Percentiles rank a stretch among this genome's conserved stretches.
Evolutionary conservation across 129 eudicot species (phyloP).

Genomic region (Erigeron canadensis): DNA sequence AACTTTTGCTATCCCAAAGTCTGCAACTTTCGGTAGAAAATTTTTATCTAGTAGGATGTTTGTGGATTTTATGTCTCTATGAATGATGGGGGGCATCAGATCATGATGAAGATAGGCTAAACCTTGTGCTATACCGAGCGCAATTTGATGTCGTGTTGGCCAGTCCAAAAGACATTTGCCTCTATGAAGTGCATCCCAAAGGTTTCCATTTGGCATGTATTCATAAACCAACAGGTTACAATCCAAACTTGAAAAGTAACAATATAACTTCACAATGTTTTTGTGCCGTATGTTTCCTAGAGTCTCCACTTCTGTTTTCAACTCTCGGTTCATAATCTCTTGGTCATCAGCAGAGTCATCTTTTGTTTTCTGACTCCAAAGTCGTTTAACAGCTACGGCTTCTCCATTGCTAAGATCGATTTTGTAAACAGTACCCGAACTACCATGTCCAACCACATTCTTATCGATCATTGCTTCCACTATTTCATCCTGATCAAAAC

Average conservation of each 20-base stretch:
- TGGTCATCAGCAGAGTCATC: slow-evolving; percentile 55
- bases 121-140: slow-evolving; percentile 90
- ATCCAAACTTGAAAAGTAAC: slow-evolving; percentile 65
- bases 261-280: slow-evolving; percentile 83
- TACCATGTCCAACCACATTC: slow-evolving; percentile 82
- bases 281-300: slow-evolving; percentile 89
- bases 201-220: slow-evolving; percentile 94
- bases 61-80: slow-evolving; percentile 85
- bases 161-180: slow-evolving; percentile 72
- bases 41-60: slow-evolving; percentile 73
- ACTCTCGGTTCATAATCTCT: slow-evolving; percentile 49
- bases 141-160: slow-evolving; percentile 82
- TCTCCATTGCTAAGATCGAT: slow-evolving; percentile 71
- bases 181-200: slow-evolving; percentile 87
- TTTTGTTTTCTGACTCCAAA: slow-evolving; percentile 74
- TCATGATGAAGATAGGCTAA: slow-evolving; percentile 88
- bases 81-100: slow-evolving; percentile 73
- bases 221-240: slow-evolving; percentile 91
- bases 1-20: slow-evolving; percentile 92
- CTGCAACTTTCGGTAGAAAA: slow-evolving; percentile 81
- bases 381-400: slow-evolving; percentile 80
- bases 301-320: slow-evolving; percentile 86
- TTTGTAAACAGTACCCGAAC: slow-evolving; percentile 87
- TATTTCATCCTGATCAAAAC: slow-evolving; percentile 70
- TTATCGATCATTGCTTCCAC: slow-evolving; percentile 72